Conservation (phyloP, 345 rosid species). For the Eucalyptus fibrosa region DNA sequence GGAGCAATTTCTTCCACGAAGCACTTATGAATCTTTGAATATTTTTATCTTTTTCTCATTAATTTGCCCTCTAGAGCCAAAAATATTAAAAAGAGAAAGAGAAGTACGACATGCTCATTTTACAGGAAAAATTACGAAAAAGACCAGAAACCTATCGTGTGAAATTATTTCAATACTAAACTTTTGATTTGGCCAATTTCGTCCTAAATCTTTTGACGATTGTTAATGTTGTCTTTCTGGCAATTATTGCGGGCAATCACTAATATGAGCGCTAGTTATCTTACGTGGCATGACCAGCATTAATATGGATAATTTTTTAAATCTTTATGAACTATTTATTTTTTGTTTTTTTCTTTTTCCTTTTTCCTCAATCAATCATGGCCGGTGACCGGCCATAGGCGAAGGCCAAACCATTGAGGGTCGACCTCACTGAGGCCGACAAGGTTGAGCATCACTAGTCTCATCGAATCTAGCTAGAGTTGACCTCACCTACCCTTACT, state of each 20-base stretch:
- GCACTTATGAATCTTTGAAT: neutral
- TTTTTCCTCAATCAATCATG: neutral
- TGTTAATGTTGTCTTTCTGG: accelerated
- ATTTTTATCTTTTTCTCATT: neutral
- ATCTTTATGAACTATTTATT: neutral
- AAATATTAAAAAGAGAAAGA: neutral
- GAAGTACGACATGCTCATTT: neutral
- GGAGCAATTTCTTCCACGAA: neutral
- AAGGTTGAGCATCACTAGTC: neutral
- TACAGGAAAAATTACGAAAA: neutral
- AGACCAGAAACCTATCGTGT: neutral
- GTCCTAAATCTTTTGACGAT: neutral
- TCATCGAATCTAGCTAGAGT: neutral
- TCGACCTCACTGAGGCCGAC: accelerated
- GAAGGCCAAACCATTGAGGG: too few species aligned
- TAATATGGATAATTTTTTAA: neutral
- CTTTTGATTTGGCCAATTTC: neutral
- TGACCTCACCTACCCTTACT: neutral
- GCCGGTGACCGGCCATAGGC: accelerated
- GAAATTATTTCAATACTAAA: neutral
- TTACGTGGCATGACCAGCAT: accelerated
- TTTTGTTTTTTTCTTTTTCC: neutral
- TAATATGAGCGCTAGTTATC: accelerated
- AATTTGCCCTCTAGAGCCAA: neutral
- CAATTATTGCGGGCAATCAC: neutral